Base-by-base conservation (phyloP, 2,329 filamentous ascomycete species). In the Sclerotinia minor region DNA sequence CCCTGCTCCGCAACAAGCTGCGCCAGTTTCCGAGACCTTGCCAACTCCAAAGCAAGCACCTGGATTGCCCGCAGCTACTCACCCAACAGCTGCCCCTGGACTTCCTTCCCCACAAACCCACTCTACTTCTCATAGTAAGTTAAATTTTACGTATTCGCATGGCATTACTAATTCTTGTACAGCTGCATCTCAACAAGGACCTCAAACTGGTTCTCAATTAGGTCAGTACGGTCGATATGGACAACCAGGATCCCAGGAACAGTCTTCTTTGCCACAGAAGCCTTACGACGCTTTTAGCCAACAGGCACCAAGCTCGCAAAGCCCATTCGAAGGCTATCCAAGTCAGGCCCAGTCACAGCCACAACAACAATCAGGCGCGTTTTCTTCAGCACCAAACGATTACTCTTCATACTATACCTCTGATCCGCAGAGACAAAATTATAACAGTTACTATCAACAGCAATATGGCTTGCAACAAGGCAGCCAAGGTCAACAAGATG, bases 321-420 rank as follows among this genome's bases (percentile, higher is more conserved):
- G 83, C 69, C 89, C 89, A 69, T 88, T 86, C 75, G 90, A 92
- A 74, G 81, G 78, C 85, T 77, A 85, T 78, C 80, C 83, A 63
- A 79, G 81, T 47, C 87, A 88, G 75, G 85, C 87, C 72, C 86
- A 87, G 76, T 82, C 82, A 69, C 83, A 83, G 77, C 81, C 77
- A 77, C 83, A 86, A 45, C 82, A 87, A 73, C 85, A 86, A 70
- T 86, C 84, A 74, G 89, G 84, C 60, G 85, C 85, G 44, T 90
- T 90, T 79, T 92, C 88, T 74, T 91, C 91, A 65, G 90, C 89
- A 26, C 89, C 89, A 19, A 87, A 83, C 78, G 92, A 96, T 72
- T 96, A 92, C 79, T 90, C 91, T 26, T 89, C 90, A 7, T 97
- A 96, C 81, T 96, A 96, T 79, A 92, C 90, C 4, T 86, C 89